phyloP scores from a whole-genome alignment of 228 moss, liverwort and hornwort genomes.

The Sphagnum fallax region DNA sequence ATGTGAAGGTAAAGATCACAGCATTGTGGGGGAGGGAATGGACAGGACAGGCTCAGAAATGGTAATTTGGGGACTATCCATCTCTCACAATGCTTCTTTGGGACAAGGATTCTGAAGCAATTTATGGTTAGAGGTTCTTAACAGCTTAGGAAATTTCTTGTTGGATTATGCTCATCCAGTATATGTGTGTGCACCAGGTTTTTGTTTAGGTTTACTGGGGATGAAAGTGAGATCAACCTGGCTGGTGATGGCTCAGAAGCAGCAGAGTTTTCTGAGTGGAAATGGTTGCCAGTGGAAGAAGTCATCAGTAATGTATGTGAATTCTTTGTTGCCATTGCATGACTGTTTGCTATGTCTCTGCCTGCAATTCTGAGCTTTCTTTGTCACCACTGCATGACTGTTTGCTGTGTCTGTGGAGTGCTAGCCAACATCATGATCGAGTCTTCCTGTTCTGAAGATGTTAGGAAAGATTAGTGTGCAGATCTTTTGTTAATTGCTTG shows the following conservation, averaged over 20 bases:
- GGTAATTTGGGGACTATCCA: constrained; percentile 17
- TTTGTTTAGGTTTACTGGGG: constrained; percentile 61
- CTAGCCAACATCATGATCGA: no score
- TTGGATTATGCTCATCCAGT: no score
- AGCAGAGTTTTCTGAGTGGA: constrained; percentile 76
- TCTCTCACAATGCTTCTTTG: no score
- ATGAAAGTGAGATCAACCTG: constrained; percentile 65
- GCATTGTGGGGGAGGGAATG: constrained; percentile 64
- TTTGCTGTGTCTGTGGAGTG: no score
- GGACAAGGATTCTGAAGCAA: no score
- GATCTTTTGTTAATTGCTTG: no score
- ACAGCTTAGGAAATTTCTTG: no score
- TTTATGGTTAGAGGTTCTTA: no score
- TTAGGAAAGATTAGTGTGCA: no score
- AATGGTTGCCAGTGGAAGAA: constrained; percentile 58
- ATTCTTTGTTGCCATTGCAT: background rate
- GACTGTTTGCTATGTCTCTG: background rate
- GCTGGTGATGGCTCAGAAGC: constrained; percentile 57
- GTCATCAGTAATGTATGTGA: constrained; percentile 39
- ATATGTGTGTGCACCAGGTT: constrained; percentile 27
- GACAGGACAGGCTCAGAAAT: constrained; percentile 88
- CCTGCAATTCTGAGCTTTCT: background rate
- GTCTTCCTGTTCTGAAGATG: background rate
- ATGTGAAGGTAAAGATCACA: constrained; percentile 58
- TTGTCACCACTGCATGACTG: no score